Conservation (phyloP, 2,329 filamentous ascomycete genomes). For the Pestalotiopsis sp. region DNA sequence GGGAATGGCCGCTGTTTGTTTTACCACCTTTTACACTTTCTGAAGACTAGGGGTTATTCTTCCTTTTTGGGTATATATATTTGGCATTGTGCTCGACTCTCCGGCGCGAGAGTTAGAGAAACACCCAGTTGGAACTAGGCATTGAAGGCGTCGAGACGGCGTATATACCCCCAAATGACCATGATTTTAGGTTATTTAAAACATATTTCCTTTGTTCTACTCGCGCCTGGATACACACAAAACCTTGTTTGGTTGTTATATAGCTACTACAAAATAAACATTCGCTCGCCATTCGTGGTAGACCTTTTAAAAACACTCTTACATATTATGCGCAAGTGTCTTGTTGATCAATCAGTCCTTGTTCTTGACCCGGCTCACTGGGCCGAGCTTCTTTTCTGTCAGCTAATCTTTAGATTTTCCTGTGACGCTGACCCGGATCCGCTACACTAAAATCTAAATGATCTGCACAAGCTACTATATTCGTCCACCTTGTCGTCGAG, state of each 20-base stretch:
- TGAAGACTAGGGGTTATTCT: background rate
- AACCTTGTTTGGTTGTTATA: conserved; percentile 3
- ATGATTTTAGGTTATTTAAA: background rate
- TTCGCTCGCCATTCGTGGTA: background rate
- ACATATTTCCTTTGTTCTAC: background rate
- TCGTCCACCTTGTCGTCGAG: background rate
- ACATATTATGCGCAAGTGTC: too few species aligned
- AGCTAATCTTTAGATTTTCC: background rate
- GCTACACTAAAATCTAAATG: background rate
- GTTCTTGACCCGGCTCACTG: background rate
- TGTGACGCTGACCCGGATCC: background rate
- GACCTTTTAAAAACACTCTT: background rate
- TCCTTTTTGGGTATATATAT: background rate
- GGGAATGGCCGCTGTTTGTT: background rate
- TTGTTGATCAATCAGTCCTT: too few species aligned
- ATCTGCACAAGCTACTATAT: conserved; percentile 3
- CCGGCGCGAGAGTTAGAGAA: background rate
- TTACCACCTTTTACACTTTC: background rate
- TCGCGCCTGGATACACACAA: background rate
- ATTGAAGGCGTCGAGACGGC: conserved; percentile 1
- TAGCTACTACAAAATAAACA: conserved; percentile 2
- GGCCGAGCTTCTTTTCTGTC: background rate
- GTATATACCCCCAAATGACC: conserved; percentile 7
- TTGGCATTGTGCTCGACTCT: background rate
- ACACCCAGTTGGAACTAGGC: background rate